Evolutionary conservation across 1,284 basidiomycete species (phyloP).

Genomic region (Papiliotrema nemorosa): DNA sequence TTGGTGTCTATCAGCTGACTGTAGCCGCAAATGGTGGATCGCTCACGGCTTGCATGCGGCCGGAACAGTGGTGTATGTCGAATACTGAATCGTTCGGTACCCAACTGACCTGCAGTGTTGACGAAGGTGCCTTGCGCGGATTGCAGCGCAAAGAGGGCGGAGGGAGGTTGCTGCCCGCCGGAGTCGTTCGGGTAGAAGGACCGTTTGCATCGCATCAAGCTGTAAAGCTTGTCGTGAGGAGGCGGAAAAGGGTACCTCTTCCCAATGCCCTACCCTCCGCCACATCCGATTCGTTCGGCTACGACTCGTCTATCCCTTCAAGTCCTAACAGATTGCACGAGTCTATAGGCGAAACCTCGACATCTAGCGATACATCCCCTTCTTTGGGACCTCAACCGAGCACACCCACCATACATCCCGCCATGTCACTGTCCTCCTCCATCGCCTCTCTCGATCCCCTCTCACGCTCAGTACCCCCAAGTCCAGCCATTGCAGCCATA

Average conservation of each 20-base stretch:
- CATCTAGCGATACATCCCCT: neutral
- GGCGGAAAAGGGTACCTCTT: slow-evolving; percentile 15
- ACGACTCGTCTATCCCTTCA: slow-evolving; percentile 3
- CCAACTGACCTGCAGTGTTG: slow-evolving; percentile 44
- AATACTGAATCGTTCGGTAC: neutral
- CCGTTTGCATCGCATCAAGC: slow-evolving; percentile 92
- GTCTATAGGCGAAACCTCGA: neutral
- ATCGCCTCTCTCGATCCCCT: slow-evolving; percentile 49
- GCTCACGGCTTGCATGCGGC: slow-evolving; percentile 85
- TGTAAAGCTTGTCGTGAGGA: slow-evolving; percentile 72
- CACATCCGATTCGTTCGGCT: slow-evolving; percentile 1
- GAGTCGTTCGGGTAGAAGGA: slow-evolving; percentile 81
- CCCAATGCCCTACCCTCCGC: slow-evolving; percentile 6
- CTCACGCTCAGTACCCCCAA: slow-evolving; percentile 26
- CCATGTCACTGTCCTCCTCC: slow-evolving; percentile 43
- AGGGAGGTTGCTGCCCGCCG: slow-evolving; percentile 82
- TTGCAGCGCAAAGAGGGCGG: slow-evolving; percentile 80
- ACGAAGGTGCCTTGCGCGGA: slow-evolving; percentile 81
- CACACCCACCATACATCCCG: slow-evolving; percentile 45
- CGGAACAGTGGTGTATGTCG: slow-evolving; percentile 65
- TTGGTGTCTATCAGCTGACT: slow-evolving; percentile 10
- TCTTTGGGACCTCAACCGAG: slow-evolving; percentile 23
- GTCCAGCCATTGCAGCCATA: slow-evolving; percentile 33
- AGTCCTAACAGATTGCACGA: slow-evolving; percentile 4
- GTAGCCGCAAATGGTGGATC: slow-evolving; percentile 83